Base-by-base conservation (phyloP, 2,329 filamentous ascomycete species). In the Colletotrichum musae region DNA sequence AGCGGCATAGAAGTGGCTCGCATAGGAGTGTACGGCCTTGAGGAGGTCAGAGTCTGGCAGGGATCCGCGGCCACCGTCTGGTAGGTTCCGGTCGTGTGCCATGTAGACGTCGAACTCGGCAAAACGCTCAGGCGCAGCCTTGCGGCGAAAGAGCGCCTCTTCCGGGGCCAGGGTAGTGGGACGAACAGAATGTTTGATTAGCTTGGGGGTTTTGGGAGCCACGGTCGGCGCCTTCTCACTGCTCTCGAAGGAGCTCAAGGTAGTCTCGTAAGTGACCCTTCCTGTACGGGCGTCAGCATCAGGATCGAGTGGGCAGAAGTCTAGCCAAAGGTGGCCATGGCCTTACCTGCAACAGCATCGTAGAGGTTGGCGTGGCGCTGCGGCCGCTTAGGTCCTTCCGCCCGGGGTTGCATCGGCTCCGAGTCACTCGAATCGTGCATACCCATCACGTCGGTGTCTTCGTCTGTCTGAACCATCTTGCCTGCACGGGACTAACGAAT, bases 21-120 rank as follows among this genome's bases (percentile, higher is more conserved):
- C 78, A 75, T 95, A 94, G 32, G 81, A 81, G 79, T 95, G 92
- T 5, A 94, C 77, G 0, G 89, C 87, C 77, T 90, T 91, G 62
- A 94, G 82, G 54, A 95, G 82, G 73, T 94, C 91, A 66, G 89
- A 91, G 48, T 90, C 87, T 5, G 93, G 93, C 16, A 95, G 82
- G 9, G 82, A 75, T 57, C 76, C 78, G n/a, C 78, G 80, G 2
- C 83, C 83, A 32, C 83, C 82, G 13, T 81, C 80, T 3, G 82
- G 82, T 15, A 89, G 80, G n/a, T 89, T 79, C 36, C 83, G 78
- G 64, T 89, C 87, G 76, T 92, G 86, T 4, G 91, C 87, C 74
- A 88, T 89, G 80, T 94, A 95, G 70, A 92, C 84, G 78, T 94
- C 92, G 68, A 89, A 86, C 79, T 94, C 92, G 63, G 87, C 87